Evolutionary conservation across 371 early-diverging fungal species (phyloP).

Genomic region (Enteropsectra breve): DNA sequence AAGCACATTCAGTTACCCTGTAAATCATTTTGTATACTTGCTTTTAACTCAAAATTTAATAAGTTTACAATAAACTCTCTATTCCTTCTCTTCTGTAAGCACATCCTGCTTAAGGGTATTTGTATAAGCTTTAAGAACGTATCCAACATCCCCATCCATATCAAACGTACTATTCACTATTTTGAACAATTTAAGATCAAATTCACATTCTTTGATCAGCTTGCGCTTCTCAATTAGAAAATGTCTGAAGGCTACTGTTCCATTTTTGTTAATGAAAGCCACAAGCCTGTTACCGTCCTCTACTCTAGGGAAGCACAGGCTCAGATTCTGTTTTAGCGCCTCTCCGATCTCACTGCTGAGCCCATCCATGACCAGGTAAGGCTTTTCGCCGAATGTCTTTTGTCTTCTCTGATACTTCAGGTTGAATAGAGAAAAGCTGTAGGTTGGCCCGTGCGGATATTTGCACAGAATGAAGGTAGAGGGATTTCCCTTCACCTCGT

Average conservation of each 20-base stretch:
- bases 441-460: conserved; percentile 93
- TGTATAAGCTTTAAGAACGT: conserved; percentile 52
- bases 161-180: conserved; percentile 56
- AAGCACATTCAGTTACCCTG: too few species aligned
- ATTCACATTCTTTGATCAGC: conserved; percentile 32
- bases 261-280: conserved; percentile 50
- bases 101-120: conserved; percentile 45
- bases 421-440: conserved; percentile 86
- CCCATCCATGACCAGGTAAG: conserved; percentile 82
- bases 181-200: conserved; percentile 54
- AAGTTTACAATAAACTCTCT: too few species aligned
- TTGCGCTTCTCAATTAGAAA: conserved; percentile 47
- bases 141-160: conserved; percentile 51
- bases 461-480: conserved; percentile 86
- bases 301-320: conserved; percentile 33
- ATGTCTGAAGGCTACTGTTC: conserved; percentile 57
- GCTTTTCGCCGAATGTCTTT: conserved; percentile 67
- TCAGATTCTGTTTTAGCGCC: conserved; percentile 61
- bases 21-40: too few species aligned
- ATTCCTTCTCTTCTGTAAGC: conserved; percentile 17
- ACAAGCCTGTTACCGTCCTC: conserved; percentile 53
- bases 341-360: conserved; percentile 73
- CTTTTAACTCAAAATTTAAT: too few species aligned
- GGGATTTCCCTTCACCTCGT: conserved; percentile 90
- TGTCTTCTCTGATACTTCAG: conserved; percentile 73